Evolutionary conservation across 2,329 filamentous ascomycete species (phyloP), one percentile per base, ranked within the genome.

Genomic region (Uncinocarpus reesii): DNA sequence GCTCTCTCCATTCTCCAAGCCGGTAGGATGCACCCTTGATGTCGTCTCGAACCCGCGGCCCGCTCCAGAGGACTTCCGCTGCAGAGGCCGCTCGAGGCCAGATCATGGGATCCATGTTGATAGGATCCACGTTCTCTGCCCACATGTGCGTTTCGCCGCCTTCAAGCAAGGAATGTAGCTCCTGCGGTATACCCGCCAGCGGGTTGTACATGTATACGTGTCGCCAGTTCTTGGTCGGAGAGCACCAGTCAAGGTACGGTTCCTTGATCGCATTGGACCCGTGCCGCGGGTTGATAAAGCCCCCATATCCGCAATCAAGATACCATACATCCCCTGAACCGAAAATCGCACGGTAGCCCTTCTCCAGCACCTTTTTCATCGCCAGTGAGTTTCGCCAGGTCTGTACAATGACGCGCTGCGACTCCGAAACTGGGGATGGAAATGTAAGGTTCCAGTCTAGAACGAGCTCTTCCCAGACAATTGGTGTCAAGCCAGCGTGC

Each of bases 391-490:
- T 53, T 18, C 81, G 75, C 87, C 87, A 94, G 2, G 81, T 77
- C 67, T 94, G 88, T 4, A 94, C 75, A 10, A 93, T 73, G 0
- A 85, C 80, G 15, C 35, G 44, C 57, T 88, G 80, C 11, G 23
- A 15, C 20, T 18, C n/a, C 18, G 15, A 16, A 6, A 16, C 16
- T 41, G 16, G 74, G 64, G 2, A 79, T 80, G 40, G 51, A 31
- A 4, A 94, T 68, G 0, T 84, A 38, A 92, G 68, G 60, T 89
- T 84, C 83, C 86, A 94, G 20, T 80, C 73, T 7, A 84, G 70
- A 1, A 86, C 71, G 74, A 92, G 87, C 65, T 94, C 88, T 64
- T 95, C 86, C 88, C 88, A 94, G 1, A 89, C 84, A 18, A 94
- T 70, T 0, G 87, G 86, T 4, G 75, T 77, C 44, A 94, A 67